A percentile compares a stretch with the other conserved stretches of the same genome.
phyloP scores from a whole-genome alignment of 1,139 yeast genomes.

The Scheffersomyces titani region DNA sequence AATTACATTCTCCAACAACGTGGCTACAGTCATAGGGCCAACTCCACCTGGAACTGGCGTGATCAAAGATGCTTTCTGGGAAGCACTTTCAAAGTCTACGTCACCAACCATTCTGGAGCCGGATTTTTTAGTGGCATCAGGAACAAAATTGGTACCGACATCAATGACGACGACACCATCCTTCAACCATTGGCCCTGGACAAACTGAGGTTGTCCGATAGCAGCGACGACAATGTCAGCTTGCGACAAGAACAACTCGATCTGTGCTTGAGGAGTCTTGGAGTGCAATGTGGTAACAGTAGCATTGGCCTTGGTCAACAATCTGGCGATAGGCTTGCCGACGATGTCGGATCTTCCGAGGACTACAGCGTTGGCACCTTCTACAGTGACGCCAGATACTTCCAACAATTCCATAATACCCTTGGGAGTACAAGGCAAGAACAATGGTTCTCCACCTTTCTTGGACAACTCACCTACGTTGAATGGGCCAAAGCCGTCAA shows the following conservation, averaged over 20 bases:
- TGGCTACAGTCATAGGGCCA: constrained; percentile 99
- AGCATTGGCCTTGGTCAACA: constrained; percentile 77
- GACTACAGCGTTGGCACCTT: constrained; percentile 89
- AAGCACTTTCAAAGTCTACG: constrained; percentile 75
- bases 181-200: constrained; percentile 89
- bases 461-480: constrained; percentile 93
- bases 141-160: constrained; percentile 91
- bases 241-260: constrained; percentile 57
- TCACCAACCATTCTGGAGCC: constrained; percentile 94
- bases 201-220: constrained; percentile 79
- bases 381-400: constrained; percentile 58
- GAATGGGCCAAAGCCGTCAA: constrained; percentile 90
- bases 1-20: constrained; percentile 85
- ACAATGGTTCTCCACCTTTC: constrained; percentile 81
- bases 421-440: constrained; percentile 95
- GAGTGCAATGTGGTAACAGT: constrained; percentile 88
- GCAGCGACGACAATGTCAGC: constrained; percentile 96
- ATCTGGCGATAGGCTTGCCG: constrained; percentile 87
- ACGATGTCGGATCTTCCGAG: constrained; percentile 96
- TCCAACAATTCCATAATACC: constrained; percentile 83
- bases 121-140: constrained; percentile 72
- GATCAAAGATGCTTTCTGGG: constrained; percentile 66
- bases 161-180: constrained; percentile 86
- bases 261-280: constrained; percentile 56
- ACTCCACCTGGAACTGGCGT: constrained; percentile 99